Percentiles rank a stretch among this genome's conserved stretches.
Evolutionary conservation across 768 basidiomycete species (phyloP).

Genomic region (Tremella yokohamensis): DNA sequence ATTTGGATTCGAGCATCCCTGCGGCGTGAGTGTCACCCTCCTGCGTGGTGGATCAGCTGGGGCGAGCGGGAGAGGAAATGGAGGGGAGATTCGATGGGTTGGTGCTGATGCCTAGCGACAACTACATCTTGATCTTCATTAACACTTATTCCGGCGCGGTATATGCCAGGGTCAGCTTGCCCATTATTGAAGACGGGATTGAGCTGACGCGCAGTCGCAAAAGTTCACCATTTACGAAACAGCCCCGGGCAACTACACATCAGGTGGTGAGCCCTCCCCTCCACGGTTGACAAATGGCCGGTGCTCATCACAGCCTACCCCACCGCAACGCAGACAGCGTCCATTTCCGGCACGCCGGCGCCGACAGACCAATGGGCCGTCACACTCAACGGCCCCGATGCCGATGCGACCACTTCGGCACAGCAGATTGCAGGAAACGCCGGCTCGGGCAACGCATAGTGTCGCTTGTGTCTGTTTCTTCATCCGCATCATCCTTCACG

Average conservation of each 20-base stretch:
- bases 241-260: conserved; percentile 43
- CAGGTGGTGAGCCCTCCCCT: conserved; percentile 17
- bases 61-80: not conserved
- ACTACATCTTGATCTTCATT: conserved; percentile 48
- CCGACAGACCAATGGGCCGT: conserved; percentile 48
- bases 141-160: conserved; percentile 46
- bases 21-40: conserved; percentile 28
- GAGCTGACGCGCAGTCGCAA: conserved; percentile 26
- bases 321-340: conserved; percentile 42
- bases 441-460: conserved; percentile 11
- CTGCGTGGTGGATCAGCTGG: not conserved
- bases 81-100: not conserved
- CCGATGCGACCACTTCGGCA: conserved; percentile 33
- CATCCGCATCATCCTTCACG: not conserved
- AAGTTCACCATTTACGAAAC: conserved; percentile 43
- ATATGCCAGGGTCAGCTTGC: conserved; percentile 37
- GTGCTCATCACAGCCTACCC: conserved; percentile 24
- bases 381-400: conserved; percentile 45
- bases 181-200: not conserved
- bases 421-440: conserved; percentile 30
- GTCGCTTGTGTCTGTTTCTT: not conserved
- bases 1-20: conserved; percentile 30
- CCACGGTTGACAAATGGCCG: not conserved
- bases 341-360: conserved; percentile 39
- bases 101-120: conserved; percentile 30